phyloP scores from a whole-genome alignment of 768 basidiomycete genomes.

The Mrakia gelida region DNA sequence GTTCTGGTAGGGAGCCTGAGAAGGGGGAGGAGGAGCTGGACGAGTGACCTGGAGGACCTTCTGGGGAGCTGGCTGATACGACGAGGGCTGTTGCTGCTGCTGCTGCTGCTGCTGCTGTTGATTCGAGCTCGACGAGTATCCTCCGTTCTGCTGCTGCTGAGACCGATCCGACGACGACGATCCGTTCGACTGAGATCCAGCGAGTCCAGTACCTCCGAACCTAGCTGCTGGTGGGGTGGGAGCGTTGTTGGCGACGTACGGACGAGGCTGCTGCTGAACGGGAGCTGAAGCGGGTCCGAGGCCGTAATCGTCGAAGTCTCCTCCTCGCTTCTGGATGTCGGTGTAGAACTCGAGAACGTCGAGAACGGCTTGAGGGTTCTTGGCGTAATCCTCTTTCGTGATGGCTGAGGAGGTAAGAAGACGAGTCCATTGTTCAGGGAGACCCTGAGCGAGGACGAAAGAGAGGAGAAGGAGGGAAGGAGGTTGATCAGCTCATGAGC shows the following conservation, averaged over 20 bases:
- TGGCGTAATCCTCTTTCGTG: constrained; percentile 94
- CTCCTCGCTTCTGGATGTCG: constrained; percentile 78
- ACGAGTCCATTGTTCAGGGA: constrained; percentile 96
- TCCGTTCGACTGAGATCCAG: constrained; percentile 50
- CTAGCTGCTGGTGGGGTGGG: constrained; percentile 56
- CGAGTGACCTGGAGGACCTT: constrained; percentile 55
- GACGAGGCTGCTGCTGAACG: background rate
- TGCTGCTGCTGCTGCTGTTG: constrained; percentile 16
- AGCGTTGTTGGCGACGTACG: background rate
- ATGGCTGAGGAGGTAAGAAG: constrained; percentile 96
- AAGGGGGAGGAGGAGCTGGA: constrained; percentile 66
- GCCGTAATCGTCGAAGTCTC: constrained; percentile 64
- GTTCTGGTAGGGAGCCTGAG: constrained; percentile 51
- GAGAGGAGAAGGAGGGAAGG: too few relatives aligned
- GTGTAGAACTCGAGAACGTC: constrained; percentile 99
- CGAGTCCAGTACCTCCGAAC: constrained; percentile 88
- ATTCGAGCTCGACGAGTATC: constrained; percentile 15
- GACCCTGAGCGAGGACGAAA: constrained; percentile 44
- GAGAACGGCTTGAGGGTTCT: constrained; percentile 92
- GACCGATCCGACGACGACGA: constrained; percentile 40
- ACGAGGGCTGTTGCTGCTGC: background rate
- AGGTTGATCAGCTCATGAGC: too few relatives aligned
- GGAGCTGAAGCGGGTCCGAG: constrained; percentile 22
- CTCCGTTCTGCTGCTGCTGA: constrained; percentile 42
- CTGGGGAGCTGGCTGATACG: constrained; percentile 43